Percentiles rank a stretch among this genome's conserved stretches.
Evolutionary conservation across 805 yeast species (phyloP).

Genomic region (Teunomyces gatunensis): DNA sequence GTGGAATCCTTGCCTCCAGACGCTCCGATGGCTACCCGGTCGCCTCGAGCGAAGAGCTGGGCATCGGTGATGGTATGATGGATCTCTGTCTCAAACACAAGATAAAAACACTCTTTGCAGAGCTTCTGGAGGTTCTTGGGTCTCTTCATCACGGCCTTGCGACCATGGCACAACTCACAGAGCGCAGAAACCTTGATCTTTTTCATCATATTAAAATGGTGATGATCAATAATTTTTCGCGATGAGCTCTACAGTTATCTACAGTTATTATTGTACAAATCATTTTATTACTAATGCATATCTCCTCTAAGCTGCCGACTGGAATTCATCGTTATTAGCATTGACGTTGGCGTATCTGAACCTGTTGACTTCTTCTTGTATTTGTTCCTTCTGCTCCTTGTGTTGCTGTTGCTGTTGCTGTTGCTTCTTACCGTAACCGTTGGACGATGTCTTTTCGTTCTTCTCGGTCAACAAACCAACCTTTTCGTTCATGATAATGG

Average conservation of each 20-base stretch:
- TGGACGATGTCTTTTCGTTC: constrained; percentile 79
- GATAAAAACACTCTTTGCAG: constrained; percentile 86
- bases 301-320: constrained; percentile 23
- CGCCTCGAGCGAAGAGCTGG: constrained; percentile 74
- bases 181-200: constrained; percentile 41
- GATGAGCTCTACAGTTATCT: neutral
- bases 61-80: constrained; percentile 81
- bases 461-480: constrained; percentile 74
- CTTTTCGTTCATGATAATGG: constrained; percentile 79
- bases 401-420: constrained; percentile 24
- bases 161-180: constrained; percentile 80
- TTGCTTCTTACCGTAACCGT: constrained; percentile 56
- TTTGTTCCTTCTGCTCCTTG: constrained; percentile 23
- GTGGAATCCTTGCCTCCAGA: constrained; percentile 99
- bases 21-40: constrained; percentile 93
- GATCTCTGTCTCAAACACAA: constrained; percentile 91
- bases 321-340: constrained; percentile 44
- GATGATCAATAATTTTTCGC: neutral
- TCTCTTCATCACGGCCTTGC: constrained; percentile 84
- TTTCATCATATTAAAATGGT: constrained; percentile 7
- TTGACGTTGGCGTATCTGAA: constrained; percentile 46
- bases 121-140: constrained; percentile 90
- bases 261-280: neutral
- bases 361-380: constrained; percentile 38
- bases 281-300: constrained; percentile 5